Conservation (phyloP, 2,329 filamentous ascomycete genomes). For the Penicillium sp. region DNA sequence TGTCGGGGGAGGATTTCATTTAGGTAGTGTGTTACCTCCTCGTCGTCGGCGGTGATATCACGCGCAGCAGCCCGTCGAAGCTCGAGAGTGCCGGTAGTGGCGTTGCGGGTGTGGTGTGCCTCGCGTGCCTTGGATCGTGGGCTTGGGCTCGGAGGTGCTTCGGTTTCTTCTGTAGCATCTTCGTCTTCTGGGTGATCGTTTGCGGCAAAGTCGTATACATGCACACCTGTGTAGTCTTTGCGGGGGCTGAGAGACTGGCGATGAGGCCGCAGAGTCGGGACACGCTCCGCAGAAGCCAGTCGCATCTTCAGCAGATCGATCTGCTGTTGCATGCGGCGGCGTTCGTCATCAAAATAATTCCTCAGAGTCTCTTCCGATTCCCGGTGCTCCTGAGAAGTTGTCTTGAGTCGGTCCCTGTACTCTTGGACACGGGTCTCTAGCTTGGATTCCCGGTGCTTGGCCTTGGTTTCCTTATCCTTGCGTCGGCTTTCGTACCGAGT, state of each 20-base stretch:
- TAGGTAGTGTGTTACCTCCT: conserved; percentile 24
- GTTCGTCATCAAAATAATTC: conserved; percentile 34
- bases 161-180: conserved; percentile 29
- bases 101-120: conserved; percentile 13
- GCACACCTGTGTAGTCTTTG: conserved; percentile 28
- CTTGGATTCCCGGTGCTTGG: conserved; percentile 38
- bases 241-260: conserved; percentile 25
- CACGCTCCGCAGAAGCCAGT: conserved; percentile 26
- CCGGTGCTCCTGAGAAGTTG: conserved; percentile 32
- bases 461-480: conserved; percentile 39
- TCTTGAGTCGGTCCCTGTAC: conserved; percentile 37
- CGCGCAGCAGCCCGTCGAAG: conserved; percentile 20
- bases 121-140: conserved; percentile 31
- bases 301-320: conserved; percentile 35
- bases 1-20: conserved; percentile 20
- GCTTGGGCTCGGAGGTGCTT: conserved; percentile 33
- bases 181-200: conserved; percentile 18
- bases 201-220: conserved; percentile 24
- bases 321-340: conserved; percentile 35
- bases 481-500: conserved; percentile 40
- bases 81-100: conserved; percentile 20
- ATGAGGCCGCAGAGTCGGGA: conserved; percentile 17
- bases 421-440: conserved; percentile 38
- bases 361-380: conserved; percentile 34
- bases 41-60: conserved; percentile 24